Percentiles rank a stretch among this genome's conserved stretches.
phyloP scores from a whole-genome alignment of 306 rosid species.

The Vigna radiata region DNA sequence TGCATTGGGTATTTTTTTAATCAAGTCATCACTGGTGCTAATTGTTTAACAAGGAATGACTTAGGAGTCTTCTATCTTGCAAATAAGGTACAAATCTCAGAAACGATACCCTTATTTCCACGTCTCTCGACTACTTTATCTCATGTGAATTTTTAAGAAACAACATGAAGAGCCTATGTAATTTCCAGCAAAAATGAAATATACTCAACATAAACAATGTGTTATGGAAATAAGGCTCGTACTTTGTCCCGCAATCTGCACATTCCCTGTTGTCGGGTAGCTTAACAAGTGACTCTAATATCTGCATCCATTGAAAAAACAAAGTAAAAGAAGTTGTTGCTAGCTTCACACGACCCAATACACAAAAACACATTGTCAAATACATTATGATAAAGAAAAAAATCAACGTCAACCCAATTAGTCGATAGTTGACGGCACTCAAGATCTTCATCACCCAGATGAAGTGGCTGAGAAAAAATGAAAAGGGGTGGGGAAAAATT shows the following conservation, averaged over 20 bases:
- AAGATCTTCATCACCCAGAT: not conserved
- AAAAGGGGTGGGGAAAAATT: not conserved
- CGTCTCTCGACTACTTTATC: too few relatives aligned
- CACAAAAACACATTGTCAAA: not conserved
- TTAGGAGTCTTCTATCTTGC: too few relatives aligned
- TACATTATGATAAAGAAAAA: not conserved
- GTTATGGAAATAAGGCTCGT: constrained; percentile 45
- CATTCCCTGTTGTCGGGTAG: constrained; percentile 85
- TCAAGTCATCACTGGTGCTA: too few relatives aligned
- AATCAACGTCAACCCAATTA: not conserved
- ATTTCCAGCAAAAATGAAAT: not conserved
- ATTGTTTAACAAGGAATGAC: too few relatives aligned
- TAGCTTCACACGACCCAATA: not conserved
- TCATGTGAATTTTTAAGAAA: not conserved
- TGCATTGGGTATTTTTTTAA: too few relatives aligned
- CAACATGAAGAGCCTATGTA: not conserved
- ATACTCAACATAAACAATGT: constrained; percentile 8
- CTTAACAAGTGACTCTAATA: constrained; percentile 80
- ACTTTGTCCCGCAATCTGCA: constrained; percentile 91
- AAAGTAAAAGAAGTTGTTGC: not conserved
- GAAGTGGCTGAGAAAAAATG: not conserved
- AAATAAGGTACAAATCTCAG: too few relatives aligned
- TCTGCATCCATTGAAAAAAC: constrained; percentile 55
- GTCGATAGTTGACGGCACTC: too few relatives aligned
- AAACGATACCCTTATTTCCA: too few relatives aligned